Conservation (phyloP, 495 filamentous ascomycete genomes). For the Lasiosphaeria ovina region DNA sequence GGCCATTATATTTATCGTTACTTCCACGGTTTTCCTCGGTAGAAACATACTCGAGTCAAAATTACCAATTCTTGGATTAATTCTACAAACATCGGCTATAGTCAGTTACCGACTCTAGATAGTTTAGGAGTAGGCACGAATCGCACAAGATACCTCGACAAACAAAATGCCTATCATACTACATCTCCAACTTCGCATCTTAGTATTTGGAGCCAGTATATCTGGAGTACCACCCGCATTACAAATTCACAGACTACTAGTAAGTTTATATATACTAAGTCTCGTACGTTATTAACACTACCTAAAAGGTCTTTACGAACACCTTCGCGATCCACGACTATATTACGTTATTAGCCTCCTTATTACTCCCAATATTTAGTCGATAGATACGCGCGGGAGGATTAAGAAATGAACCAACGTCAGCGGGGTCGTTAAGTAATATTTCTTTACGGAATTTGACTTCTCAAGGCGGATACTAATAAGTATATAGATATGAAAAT, state of each 20-base stretch:
- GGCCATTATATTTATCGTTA: not conserved
- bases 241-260: not conserved
- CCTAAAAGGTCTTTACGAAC: not conserved
- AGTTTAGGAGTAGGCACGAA: constrained; percentile 1
- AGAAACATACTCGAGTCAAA: not conserved
- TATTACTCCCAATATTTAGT: not conserved
- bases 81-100: not conserved
- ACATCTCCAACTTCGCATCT: not conserved
- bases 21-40: not conserved
- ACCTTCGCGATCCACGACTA: not conserved
- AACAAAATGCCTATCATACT: not conserved
- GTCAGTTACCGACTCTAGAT: not conserved
- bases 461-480: not conserved
- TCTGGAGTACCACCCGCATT: not conserved
- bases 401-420: not conserved
- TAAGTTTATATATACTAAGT: not conserved
- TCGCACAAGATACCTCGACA: not conserved
- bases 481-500: not conserved
- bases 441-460: not conserved
- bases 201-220: not conserved
- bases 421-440: not conserved
- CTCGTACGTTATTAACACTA: not conserved
- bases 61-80: not conserved
- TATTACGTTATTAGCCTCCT: not conserved
- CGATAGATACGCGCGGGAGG: not conserved